Evolutionary conservation across 2,329 filamentous ascomycete species (phyloP), one percentile per base, ranked within the genome.

Genomic region (Fonsecaea monophora): DNA sequence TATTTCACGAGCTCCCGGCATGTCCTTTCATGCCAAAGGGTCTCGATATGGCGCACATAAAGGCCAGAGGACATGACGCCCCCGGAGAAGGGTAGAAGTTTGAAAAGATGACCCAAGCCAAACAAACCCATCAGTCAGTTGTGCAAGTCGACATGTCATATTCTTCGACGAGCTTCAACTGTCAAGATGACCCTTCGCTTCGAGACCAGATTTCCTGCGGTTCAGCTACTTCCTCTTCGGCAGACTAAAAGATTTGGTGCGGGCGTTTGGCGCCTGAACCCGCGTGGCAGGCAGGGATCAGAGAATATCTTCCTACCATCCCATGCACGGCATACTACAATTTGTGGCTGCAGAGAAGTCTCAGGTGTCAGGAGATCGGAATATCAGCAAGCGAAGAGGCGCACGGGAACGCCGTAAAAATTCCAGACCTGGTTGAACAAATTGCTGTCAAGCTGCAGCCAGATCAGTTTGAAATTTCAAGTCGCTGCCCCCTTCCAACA

Each of bases 331-430:
- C 35, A 62, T 25, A n/a, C 48, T 25, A n/a, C 48, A 21, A 25
- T 5, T 62, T 54, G 38, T 62, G 60, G 60, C 53, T 62, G 60
- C 60, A 55, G n/a, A 53, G 34, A 56, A 55, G 12, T 18, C 34
- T 62, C 48, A 62, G 40, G 56, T 34, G 30, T 56, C 60, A 56
- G 60, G 53, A 48, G 50, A 62, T 62, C 60, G 50, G 50, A 32
- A 55, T 37, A 15, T 18, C 25, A 18, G 35, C 30, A 62, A 34
- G 60, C 60, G 53, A 62, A 61, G 48, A 61, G 59, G 59, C 59
- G 59, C 34, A 54, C 34, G 59, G 34, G 34, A 18, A 21, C 12
- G 25, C 40, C 40, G 42, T 38, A 5, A 48, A 12, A 12, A 25
- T 5, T 48, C 57, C 34, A 10, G 18, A 13, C 8, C 7, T 45